Conservation (phyloP, 805 yeast genomes). For the Teunomyces cretensis region DNA sequence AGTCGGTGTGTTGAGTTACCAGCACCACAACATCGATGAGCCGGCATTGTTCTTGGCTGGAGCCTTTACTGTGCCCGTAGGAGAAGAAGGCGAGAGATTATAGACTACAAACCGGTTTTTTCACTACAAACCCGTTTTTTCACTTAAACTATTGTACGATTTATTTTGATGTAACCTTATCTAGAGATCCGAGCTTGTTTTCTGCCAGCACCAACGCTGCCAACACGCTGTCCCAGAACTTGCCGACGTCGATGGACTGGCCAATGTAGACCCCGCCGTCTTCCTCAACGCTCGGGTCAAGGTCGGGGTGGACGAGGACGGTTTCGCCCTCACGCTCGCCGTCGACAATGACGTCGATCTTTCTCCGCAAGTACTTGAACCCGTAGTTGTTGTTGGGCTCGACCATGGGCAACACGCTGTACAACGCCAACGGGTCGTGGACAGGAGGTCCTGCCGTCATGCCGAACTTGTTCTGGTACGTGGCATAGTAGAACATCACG, state of each 20-base stretch:
- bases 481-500: slow-evolving; percentile 19
- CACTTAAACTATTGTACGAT: neutral
- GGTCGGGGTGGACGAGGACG: slow-evolving; percentile 1
- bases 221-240: slow-evolving; percentile 11
- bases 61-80: slow-evolving; percentile 72
- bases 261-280: slow-evolving; percentile 8
- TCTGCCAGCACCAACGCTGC: neutral
- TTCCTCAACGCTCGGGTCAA: neutral
- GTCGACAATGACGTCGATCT: slow-evolving; percentile 21
- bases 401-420: slow-evolving; percentile 52
- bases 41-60: slow-evolving; percentile 87
- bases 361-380: slow-evolving; percentile 26
- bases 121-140: no score
- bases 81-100: slow-evolving; percentile 44
- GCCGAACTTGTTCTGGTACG: slow-evolving; percentile 14
- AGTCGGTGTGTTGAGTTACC: slow-evolving; percentile 87
- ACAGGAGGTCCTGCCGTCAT: slow-evolving; percentile 62
- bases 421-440: slow-evolving; percentile 77
- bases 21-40: slow-evolving; percentile 78
- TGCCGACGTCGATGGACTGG: slow-evolving; percentile 5
- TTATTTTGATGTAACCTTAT: no score
- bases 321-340: slow-evolving; percentile 36
- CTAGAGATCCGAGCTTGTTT: no score
- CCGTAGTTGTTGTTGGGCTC: slow-evolving; percentile 14
- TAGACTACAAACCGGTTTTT: slow-evolving; percentile 1